These are phyloP conservation scores for Cladophialophora chaetospira DNA, from an alignment of 2,329 filamentous ascomycete species.

Conservation along the genomic window DNA sequence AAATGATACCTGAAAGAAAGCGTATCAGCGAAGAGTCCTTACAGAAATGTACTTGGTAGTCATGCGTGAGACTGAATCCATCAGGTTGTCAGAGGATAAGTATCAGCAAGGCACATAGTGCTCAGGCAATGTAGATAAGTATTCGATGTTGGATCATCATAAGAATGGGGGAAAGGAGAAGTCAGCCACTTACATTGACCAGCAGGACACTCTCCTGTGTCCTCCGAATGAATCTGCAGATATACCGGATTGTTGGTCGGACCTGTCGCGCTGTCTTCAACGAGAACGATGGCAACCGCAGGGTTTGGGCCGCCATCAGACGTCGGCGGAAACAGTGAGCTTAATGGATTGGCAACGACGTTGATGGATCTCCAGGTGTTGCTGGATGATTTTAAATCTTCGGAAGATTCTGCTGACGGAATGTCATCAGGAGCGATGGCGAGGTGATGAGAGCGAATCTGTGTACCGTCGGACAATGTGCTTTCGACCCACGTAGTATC, in stretches of 20 bases:
- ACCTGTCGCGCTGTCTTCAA: constrained; percentile 36
- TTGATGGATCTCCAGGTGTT: constrained; percentile 53
- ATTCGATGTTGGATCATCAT: constrained; percentile 87
- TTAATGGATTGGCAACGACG: constrained; percentile 68
- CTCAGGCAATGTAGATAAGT: constrained; percentile 99
- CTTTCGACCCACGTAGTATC: constrained; percentile 32
- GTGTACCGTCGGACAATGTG: constrained; percentile 42
- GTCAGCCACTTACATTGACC: constrained; percentile 78
- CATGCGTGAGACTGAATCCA: constrained; percentile 43
- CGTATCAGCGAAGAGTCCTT: constrained; percentile 20
- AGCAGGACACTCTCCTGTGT: constrained; percentile 85
- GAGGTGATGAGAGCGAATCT: constrained; percentile 41
- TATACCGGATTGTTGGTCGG: constrained; percentile 54
- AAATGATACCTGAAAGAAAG: constrained; percentile 56
- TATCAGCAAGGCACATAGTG: constrained; percentile 75
- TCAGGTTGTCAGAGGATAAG: constrained; percentile 88
- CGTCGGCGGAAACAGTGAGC: constrained; percentile 66
- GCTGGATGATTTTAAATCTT: neutral
- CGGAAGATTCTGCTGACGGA: constrained; percentile 10
- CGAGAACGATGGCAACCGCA: constrained; percentile 60
- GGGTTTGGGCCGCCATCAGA: constrained; percentile 76
- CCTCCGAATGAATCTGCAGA: constrained; percentile 76
- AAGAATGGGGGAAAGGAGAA: constrained; percentile 39
- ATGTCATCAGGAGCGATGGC: constrained; percentile 45
- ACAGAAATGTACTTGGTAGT: constrained; percentile 1